phyloP scores from a whole-genome alignment of 2,329 filamentous ascomycete species.

The Aspergillus sp. region DNA sequence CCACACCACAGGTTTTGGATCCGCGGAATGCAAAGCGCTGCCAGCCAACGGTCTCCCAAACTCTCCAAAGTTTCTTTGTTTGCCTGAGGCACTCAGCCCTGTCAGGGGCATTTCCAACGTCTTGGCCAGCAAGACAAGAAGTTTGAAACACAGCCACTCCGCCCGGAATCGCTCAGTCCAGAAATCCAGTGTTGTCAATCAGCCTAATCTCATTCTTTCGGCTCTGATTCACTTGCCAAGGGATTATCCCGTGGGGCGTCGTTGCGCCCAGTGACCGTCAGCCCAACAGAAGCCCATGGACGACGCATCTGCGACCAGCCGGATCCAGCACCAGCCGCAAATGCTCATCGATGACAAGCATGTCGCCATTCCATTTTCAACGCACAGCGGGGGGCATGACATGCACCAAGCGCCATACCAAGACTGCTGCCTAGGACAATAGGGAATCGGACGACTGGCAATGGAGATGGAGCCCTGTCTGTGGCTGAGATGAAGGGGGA shows the following conservation, averaged over 20 bases:
- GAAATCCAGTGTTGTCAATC: neutral
- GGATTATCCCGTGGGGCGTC: neutral
- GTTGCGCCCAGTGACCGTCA: neutral
- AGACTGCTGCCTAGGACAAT: constrained; percentile 5
- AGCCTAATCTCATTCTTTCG: neutral
- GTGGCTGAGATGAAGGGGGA: neutral
- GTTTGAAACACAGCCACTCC: no score
- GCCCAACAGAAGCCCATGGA: neutral
- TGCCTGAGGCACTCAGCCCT: constrained; percentile 3
- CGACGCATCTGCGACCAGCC: neutral
- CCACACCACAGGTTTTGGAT: no score
- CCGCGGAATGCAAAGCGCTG: neutral
- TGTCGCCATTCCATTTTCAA: neutral
- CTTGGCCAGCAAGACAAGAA: no score
- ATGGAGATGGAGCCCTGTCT: neutral
- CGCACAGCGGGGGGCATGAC: neutral
- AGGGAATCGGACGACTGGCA: neutral
- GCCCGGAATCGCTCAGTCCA: neutral
- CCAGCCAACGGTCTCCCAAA: neutral
- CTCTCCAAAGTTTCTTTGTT: neutral
- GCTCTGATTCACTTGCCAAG: neutral
- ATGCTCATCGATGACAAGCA: constrained; percentile 5
- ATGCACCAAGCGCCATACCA: neutral
- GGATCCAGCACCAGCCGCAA: constrained; percentile 1
- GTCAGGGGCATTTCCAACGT: neutral